These are phyloP conservation scores for Hanseniaspora clermontiae DNA, from an alignment of 805 yeast genomes.

Conservation along the genomic window DNA sequence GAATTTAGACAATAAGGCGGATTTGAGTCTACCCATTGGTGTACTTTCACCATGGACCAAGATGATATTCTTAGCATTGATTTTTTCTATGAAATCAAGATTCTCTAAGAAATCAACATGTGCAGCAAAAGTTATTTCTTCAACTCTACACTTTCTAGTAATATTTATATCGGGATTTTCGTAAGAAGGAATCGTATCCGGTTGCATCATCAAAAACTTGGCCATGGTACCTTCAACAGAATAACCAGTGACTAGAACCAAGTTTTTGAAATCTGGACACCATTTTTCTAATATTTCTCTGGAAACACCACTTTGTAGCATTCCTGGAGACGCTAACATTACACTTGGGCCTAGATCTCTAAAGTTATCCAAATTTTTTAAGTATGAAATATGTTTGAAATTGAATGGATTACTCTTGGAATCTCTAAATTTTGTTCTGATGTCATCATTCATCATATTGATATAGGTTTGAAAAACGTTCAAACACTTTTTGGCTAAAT, in stretches of 20 bases:
- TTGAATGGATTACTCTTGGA: slow-evolving; percentile 80
- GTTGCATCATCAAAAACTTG: slow-evolving; percentile 73
- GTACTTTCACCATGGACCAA: slow-evolving; percentile 94
- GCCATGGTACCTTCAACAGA: slow-evolving; percentile 99
- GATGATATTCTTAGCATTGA: slow-evolving; percentile 73
- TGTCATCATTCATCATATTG: slow-evolving; percentile 91
- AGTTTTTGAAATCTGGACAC: slow-evolving; percentile 92
- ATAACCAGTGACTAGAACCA: slow-evolving; percentile 85
- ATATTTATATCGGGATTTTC: slow-evolving; percentile 70
- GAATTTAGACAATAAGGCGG: slow-evolving; percentile 81
- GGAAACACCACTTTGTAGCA: slow-evolving; percentile 93
- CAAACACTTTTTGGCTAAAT: slow-evolving; percentile 88
- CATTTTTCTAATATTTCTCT: slow-evolving; percentile 83
- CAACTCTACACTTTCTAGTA: slow-evolving; percentile 77
- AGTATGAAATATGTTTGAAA: slow-evolving; percentile 70
- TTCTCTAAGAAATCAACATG: slow-evolving; percentile 96
- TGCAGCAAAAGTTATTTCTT: slow-evolving; percentile 97
- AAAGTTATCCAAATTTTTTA: slow-evolving; percentile 67
- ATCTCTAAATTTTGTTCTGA: slow-evolving; percentile 61
- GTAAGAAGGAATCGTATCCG: slow-evolving; percentile 74
- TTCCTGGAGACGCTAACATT: slow-evolving; percentile 94
- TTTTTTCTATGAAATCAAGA: slow-evolving; percentile 75
- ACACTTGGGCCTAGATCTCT: slow-evolving; percentile 95
- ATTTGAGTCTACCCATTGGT: slow-evolving; percentile 96
- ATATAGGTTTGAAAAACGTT: slow-evolving; percentile 94